These are phyloP conservation scores for Metrosideros polymorpha DNA, from an alignment of 441 rosid species.

Conservation along the genomic window DNA sequence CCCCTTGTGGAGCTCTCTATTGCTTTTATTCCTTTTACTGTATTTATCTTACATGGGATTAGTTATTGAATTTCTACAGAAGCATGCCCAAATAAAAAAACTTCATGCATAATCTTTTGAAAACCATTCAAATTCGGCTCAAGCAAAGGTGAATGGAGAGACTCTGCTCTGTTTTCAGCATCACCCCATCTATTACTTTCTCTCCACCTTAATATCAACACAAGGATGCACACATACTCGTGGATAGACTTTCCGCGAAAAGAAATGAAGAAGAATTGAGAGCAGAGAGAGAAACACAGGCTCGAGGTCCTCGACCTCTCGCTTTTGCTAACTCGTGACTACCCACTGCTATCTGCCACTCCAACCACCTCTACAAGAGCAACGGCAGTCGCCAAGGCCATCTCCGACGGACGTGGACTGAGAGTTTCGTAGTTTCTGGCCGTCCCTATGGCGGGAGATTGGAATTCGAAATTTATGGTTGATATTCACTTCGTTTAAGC, in stretches of 20 bases:
- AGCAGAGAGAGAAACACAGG: neutral
- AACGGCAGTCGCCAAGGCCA: too few species aligned
- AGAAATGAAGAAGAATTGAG: neutral
- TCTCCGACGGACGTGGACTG: too few species aligned
- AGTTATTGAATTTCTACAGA: neutral
- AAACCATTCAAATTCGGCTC: neutral
- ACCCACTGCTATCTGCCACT: neutral
- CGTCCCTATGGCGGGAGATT: too few species aligned
- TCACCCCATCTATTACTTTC: neutral
- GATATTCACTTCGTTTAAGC: too few species aligned
- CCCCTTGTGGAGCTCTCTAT: neutral
- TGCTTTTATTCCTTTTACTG: neutral
- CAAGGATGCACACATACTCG: neutral
- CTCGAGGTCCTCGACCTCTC: neutral
- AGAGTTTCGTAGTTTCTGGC: too few species aligned
- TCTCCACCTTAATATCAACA: neutral
- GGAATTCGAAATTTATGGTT: too few species aligned
- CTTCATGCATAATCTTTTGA: neutral
- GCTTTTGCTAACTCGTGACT: neutral
- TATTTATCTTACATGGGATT: neutral
- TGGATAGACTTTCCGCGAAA: neutral
- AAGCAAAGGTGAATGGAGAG: neutral
- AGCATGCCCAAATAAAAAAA: neutral
- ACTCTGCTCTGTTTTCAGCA: neutral
- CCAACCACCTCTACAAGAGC: too few species aligned